A percentile compares a stretch with the other conserved stretches of the same genome.
phyloP scores from a whole-genome alignment of 225 moss, liverwort and hornwort species.

The Sphagnum tenellum region DNA sequence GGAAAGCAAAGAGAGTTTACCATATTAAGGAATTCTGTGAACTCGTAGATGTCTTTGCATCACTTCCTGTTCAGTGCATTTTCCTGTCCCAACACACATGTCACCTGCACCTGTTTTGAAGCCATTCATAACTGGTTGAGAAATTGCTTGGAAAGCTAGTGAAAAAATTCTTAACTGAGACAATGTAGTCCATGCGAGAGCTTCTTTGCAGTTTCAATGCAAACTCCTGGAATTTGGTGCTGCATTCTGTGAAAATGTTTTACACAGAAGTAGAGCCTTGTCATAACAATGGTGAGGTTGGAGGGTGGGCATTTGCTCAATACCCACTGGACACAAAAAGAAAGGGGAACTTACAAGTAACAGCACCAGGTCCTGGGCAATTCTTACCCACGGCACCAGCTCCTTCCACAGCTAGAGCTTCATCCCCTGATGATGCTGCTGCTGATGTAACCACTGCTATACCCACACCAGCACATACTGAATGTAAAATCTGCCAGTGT shows the following conservation, averaged over 20 bases:
- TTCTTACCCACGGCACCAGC: conserved; percentile 46
- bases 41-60: conserved; percentile 83
- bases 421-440: neutral
- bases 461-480: conserved; percentile 47
- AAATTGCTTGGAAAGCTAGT: no score
- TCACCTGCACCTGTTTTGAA: conserved; percentile 32
- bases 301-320: neutral
- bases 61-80: conserved; percentile 74
- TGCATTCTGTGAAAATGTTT: no score
- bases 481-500: conserved; percentile 49
- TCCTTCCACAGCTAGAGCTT: conserved; percentile 27
- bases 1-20: conserved; percentile 12
- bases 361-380: conserved; percentile 55
- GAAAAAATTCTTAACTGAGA: neutral
- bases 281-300: no score
- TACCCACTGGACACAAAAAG: neutral
- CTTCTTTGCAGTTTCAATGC: neutral
- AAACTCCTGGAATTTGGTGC: no score
- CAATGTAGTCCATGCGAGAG: neutral
- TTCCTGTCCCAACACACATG: conserved; percentile 83
- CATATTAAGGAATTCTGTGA: conserved; percentile 77
- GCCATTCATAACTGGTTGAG: no score
- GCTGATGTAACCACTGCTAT: conserved; percentile 19
- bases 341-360: conserved; percentile 42
- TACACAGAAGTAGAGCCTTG: no score